Evolutionary conservation across 495 filamentous ascomycete genomes (phyloP), one percentile per base, ranked within the genome.

Genomic region (Podospora bellae-mahoneyi): DNA sequence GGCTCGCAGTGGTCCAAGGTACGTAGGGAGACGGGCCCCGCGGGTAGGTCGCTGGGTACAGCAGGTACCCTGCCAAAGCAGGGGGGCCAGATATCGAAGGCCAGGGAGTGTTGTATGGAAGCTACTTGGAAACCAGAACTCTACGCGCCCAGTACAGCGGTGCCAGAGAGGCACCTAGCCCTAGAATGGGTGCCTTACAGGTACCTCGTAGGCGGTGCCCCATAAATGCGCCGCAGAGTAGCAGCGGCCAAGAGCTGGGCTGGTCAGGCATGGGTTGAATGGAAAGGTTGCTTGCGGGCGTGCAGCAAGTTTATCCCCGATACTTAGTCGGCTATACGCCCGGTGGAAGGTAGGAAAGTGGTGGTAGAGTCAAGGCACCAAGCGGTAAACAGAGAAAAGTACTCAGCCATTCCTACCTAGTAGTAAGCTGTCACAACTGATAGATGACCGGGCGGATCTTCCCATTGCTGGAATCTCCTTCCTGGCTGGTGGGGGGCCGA

Each of bases 231-330:
- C 55, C 55, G 55, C 55, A 58, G 55, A 58, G 23, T 7, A 58
- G 55, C 55, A 58, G 55, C 55, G 13, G 55, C 55, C 23, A 58
- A 20, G 55, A 58, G n/a, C n/a, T 20, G 55, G 55, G n/a, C 55
- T 1, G 18, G 23, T 0, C 23, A 19, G 23, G 55, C n/a, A 19
- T 58, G 55, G 55, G 55, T 20, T 15, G 23, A 58, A 20, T 15
- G 55, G 19, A 56, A 26, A 19, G n/a, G 23, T 58, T 26, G 5
- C 55, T 20, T 7, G 23, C 6, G 23, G 55, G 18, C 55, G 3
- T 58, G 55, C 55, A 26, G 10, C n/a, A 20, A 20, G 55, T n/a
- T 58, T 58, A 58, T 58, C 55, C 55, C 55, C 55, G 55, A 58
- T 58, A 58, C 23, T 5, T 19, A 58, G 55, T 58, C 55, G 55